Percentiles rank a stretch among this genome's conserved stretches.
Evolutionary conservation across 2,329 filamentous ascomycete genomes (phyloP).

Genomic region (Fusarium pseudonygamai): DNA sequence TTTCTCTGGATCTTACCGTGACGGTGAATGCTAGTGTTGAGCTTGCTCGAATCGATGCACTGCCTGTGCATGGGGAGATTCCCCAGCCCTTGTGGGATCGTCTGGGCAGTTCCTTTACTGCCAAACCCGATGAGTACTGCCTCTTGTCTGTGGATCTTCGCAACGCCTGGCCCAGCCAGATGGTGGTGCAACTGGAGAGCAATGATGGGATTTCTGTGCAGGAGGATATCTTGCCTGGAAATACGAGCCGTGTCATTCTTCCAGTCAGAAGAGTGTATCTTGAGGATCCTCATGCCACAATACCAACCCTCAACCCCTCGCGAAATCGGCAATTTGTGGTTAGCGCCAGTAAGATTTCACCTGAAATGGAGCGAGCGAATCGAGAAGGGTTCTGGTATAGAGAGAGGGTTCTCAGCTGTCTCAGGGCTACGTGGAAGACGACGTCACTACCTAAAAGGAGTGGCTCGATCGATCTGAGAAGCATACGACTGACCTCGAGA

Average conservation of each 20-base stretch:
- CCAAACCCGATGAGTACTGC: constrained; percentile 72
- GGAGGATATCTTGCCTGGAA: constrained; percentile 70
- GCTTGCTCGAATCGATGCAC: constrained; percentile 79
- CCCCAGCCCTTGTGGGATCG: constrained; percentile 68
- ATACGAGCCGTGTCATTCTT: constrained; percentile 78
- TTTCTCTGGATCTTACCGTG: constrained; percentile 81
- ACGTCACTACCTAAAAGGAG: constrained; percentile 59
- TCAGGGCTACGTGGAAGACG: constrained; percentile 78
- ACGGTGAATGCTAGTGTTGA: constrained; percentile 95
- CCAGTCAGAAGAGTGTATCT: constrained; percentile 80
- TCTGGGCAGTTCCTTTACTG: constrained; percentile 47
- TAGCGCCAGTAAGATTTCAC: constrained; percentile 79
- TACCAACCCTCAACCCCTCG: constrained; percentile 82
- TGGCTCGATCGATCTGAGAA: constrained; percentile 80
- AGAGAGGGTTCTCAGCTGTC: constrained; percentile 76
- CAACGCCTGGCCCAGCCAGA: constrained; percentile 87
- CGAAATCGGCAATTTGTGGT: constrained; percentile 94
- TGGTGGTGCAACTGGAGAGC: constrained; percentile 71
- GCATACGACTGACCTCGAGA: constrained; percentile 74
- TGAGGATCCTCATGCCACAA: constrained; percentile 77
- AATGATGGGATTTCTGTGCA: constrained; percentile 60
- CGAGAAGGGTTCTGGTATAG: constrained; percentile 93
- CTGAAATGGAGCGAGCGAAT: constrained; percentile 79
- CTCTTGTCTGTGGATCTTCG: constrained; percentile 84
- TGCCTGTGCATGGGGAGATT: constrained; percentile 76